Base-by-base conservation (phyloP, 306 rosid genomes). In the Trifolium fragiferum region DNA sequence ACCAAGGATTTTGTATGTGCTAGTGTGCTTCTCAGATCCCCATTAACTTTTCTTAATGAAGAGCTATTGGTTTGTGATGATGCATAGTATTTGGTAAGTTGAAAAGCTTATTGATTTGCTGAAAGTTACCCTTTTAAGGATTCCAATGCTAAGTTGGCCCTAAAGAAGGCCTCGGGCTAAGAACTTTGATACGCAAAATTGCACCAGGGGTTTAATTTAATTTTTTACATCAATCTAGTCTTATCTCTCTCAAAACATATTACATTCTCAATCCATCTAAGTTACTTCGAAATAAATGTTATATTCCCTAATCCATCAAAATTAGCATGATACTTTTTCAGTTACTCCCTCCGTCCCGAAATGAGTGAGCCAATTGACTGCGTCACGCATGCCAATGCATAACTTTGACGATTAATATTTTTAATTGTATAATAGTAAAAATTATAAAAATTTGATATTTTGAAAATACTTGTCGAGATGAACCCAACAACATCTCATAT, bases 31-130 rank as follows among this genome's bases (percentile, higher is more conserved):
- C 32, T 14, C 38, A 54, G 66, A 55, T 74, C 30, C 27, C 53
- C 58, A 41, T 62, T 20, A 78, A 43, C 61, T 62, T 60, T 46
- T 68, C 54, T 8, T 68, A 63, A 71, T 62, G 64, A 11, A 59
- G 65, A 12, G 47, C 57, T 68, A 65, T 74, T 69, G 72, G 46
- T 62, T 46, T 46, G 14, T 74, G 66, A 50, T 74, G 66, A 37
- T 75, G 46, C 72, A 49, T 38, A 10, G 49, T 35, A 25, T 46
- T 69, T 30, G 47, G 69, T 14, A 18, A 73, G 59, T 73, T 49
- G 25, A 74, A 74, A 46, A 59, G 72, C 55, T 66, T 82, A 41
- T 68, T 60, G 57, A 43, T 10, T 73, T 64, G 57, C 51, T 23
- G 46, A 30, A 78, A 25, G 72, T 35, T 38, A 47, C 18, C 27